phyloP scores from a whole-genome alignment of 2,329 filamentous ascomycete species.

The Atkinsonella hypoxylon region DNA sequence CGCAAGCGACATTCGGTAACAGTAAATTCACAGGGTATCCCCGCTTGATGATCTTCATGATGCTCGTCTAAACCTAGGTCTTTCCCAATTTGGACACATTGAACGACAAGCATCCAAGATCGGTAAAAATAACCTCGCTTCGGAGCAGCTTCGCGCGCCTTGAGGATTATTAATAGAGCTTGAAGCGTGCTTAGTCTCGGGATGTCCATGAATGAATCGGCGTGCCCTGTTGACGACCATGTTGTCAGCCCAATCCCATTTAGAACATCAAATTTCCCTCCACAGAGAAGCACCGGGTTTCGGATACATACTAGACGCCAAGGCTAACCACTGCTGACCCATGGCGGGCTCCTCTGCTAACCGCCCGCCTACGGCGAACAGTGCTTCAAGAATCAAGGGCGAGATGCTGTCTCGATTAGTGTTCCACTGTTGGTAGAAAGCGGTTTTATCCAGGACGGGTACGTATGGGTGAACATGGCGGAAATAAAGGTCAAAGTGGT shows the following conservation, averaged over 20 bases:
- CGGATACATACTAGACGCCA: conserved; percentile 58
- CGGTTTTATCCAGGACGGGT: conserved; percentile 70
- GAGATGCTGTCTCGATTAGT: conserved; percentile 74
- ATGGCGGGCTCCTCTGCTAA: conserved; percentile 73
- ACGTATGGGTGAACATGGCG: conserved; percentile 84
- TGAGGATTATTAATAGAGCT: conserved; percentile 74
- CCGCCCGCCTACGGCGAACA: conserved; percentile 80
- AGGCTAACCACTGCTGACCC: conserved; percentile 83
- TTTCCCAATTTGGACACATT: conserved; percentile 85
- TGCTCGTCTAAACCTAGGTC: conserved; percentile 86
- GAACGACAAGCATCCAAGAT: conserved; percentile 93
- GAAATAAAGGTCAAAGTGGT: conserved; percentile 88
- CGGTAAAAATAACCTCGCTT: conserved; percentile 94
- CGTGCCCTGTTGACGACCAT: conserved; percentile 51
- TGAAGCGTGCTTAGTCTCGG: conserved; percentile 86
- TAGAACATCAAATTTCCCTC: too few species aligned
- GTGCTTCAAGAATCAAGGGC: conserved; percentile 74
- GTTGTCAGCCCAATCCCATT: not conserved
- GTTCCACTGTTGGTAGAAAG: conserved; percentile 86
- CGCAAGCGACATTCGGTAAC: conserved; percentile 70
- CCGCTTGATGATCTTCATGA: conserved; percentile 62
- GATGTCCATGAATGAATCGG: conserved; percentile 86
- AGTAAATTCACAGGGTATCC: conserved; percentile 55
- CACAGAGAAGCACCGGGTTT: too few species aligned
- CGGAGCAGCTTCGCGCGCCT: conserved; percentile 82